A percentile compares a stretch with the other conserved stretches of the same genome.
Conservation (phyloP, 768 basidiomycete genomes). For the Asterophora lycoperdoides region DNA sequence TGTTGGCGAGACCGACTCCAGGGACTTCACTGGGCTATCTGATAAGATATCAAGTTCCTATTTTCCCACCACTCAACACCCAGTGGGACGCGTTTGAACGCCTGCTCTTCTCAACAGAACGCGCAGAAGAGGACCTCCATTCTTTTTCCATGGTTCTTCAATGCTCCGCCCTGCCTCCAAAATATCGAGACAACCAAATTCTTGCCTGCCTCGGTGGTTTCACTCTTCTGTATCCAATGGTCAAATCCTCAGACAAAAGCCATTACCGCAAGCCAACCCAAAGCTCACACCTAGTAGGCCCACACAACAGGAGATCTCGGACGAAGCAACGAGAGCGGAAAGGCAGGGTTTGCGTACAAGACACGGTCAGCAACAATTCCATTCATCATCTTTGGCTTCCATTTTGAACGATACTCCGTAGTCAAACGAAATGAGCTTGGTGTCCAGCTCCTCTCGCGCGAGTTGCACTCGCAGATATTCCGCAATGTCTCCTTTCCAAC, state of each 20-base stretch:
- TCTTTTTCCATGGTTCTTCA: slow-evolving; percentile 18
- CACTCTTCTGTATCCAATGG: slow-evolving; percentile 20
- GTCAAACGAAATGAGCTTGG: slow-evolving; percentile 82
- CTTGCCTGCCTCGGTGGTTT: slow-evolving; percentile 30
- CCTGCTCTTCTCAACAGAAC: too few relatives aligned
- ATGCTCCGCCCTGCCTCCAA: slow-evolving; percentile 20
- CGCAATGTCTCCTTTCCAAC: slow-evolving; percentile 58
- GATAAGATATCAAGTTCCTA: slow-evolving; percentile 13
- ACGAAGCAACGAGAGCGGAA: slow-evolving; percentile 2
- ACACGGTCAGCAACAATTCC: slow-evolving; percentile 9
- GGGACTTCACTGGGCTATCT: too few relatives aligned
- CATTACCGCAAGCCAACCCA: background rate
- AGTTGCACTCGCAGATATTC: slow-evolving; percentile 83
- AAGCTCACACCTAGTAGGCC: background rate
- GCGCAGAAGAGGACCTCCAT: too few relatives aligned
- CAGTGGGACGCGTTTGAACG: too few relatives aligned
- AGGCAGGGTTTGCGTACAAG: slow-evolving; percentile 4
- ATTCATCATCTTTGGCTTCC: background rate
- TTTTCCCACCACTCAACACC: slow-evolving; percentile 8
- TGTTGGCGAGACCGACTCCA: too few relatives aligned
- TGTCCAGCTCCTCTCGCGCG: slow-evolving; percentile 86
- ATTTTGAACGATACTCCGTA: slow-evolving; percentile 17
- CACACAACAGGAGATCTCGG: background rate
- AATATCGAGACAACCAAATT: slow-evolving; percentile 19
- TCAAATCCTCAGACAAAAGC: slow-evolving; percentile 20